phyloP scores from a whole-genome alignment of 1,284 basidiomycete species.

The Xanthoconium separans region DNA sequence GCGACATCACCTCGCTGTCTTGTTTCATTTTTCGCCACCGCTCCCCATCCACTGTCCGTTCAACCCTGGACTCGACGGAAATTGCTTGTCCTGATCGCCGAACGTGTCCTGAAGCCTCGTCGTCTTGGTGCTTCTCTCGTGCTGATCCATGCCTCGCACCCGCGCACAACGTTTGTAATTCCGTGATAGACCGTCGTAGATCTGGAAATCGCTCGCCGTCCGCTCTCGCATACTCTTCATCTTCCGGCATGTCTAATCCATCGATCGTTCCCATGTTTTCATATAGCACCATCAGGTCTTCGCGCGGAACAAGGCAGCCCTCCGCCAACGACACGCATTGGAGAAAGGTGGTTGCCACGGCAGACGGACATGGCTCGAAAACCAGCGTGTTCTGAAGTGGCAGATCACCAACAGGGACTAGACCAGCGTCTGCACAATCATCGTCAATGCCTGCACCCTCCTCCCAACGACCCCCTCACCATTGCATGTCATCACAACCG shows the following conservation, averaged over 20 bases:
- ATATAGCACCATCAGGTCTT: constrained; percentile 42
- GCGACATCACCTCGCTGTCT: constrained; percentile 50
- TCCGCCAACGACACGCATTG: constrained; percentile 63
- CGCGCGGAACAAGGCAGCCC: constrained; percentile 43
- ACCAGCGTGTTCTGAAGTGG: constrained; percentile 75
- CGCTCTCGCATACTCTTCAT: constrained; percentile 38
- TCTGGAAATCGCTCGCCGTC: constrained; percentile 45
- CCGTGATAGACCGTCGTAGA: constrained; percentile 56
- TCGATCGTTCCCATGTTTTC: constrained; percentile 22
- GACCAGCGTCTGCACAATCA: constrained; percentile 56
- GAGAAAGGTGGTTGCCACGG: constrained; percentile 72
- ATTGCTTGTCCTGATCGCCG: constrained; percentile 33
- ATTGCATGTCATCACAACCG: constrained; percentile 91
- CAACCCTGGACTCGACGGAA: constrained; percentile 34
- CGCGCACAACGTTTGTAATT: constrained; percentile 54
- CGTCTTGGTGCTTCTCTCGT: constrained; percentile 25
- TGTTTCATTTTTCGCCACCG: constrained; percentile 29
- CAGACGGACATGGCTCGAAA: constrained; percentile 61
- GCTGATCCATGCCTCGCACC: constrained; percentile 32
- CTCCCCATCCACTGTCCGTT: constrained; percentile 18
- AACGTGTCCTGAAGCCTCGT: constrained; percentile 30
- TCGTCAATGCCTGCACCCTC: constrained; percentile 9
- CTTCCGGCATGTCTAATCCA: constrained; percentile 32
- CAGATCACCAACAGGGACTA: constrained; percentile 70
- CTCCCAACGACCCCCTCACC: constrained; percentile 50